phyloP scores from a whole-genome alignment of 1,284 basidiomycete species.

The Malassezia equina region DNA sequence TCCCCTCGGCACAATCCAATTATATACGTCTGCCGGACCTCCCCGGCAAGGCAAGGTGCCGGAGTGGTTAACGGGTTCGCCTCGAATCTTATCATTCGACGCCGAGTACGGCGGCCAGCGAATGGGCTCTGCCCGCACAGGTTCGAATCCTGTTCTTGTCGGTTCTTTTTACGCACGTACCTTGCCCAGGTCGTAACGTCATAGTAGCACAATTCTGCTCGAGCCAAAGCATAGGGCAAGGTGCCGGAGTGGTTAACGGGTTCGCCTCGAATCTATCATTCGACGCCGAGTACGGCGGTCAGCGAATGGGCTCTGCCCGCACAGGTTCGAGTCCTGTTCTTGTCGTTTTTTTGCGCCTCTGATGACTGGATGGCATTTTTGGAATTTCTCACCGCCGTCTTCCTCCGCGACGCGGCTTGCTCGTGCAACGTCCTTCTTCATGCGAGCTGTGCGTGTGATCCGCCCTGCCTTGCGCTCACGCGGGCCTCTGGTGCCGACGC shows the following conservation, averaged over 20 bases:
- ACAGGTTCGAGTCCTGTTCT: conserved; percentile 22
- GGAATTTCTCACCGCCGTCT: not conserved
- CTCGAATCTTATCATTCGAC: conserved; percentile 14
- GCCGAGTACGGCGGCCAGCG: conserved; percentile 14
- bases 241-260: conserved; percentile 22
- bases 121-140: conserved; percentile 21
- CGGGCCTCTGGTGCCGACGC: not conserved
- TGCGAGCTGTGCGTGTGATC: conserved; percentile 7
- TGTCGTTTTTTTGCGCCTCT: conserved; percentile 13
- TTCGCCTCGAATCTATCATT: conserved; percentile 16
- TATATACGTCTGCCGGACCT: not conserved
- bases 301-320: conserved; percentile 21
- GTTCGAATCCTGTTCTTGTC: conserved; percentile 21
- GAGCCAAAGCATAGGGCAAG: conserved; percentile 8
- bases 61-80: conserved; percentile 21
- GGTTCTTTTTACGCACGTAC: not conserved
- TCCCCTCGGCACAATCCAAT: not conserved
- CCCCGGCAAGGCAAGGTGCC: conserved; percentile 12
- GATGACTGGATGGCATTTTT: not conserved
- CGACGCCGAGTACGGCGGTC: conserved; percentile 15
- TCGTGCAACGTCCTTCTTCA: not conserved
- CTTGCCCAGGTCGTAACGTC: not conserved
- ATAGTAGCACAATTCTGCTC: not conserved
- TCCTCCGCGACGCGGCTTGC: not conserved
- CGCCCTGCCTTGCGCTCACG: not conserved